These are phyloP conservation scores for Saccharomycopsis sp. DNA, from an alignment of 805 yeast species.

Conservation along the genomic window DNA sequence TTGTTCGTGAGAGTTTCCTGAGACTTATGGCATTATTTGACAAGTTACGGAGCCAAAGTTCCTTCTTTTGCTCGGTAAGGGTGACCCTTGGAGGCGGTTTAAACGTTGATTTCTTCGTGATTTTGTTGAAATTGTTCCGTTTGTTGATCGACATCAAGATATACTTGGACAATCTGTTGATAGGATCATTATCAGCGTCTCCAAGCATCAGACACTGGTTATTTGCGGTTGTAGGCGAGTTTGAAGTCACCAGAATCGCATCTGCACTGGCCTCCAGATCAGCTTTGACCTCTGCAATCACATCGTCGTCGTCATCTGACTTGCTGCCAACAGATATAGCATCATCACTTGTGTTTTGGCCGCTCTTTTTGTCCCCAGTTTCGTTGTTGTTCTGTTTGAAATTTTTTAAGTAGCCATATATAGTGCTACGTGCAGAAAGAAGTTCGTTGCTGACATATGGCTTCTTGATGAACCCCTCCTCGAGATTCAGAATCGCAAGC, in stretches of 20 bases:
- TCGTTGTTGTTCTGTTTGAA: conserved; percentile 19
- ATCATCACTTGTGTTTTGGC: conserved; percentile 15
- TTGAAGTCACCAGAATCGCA: neutral
- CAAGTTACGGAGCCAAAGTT: conserved; percentile 77
- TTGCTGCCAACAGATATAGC: neutral
- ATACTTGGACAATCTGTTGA: conserved; percentile 44
- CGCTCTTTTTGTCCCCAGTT: conserved; percentile 6
- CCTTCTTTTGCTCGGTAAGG: conserved; percentile 77
- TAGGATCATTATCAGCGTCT: conserved; percentile 23
- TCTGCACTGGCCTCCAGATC: neutral
- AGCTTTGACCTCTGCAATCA: neutral
- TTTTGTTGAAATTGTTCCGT: conserved; percentile 39
- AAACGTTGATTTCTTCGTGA: conserved; percentile 47
- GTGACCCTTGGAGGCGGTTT: conserved; percentile 88
- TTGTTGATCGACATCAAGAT: conserved; percentile 43
- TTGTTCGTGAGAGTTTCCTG: conserved; percentile 59
- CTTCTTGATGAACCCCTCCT: conserved; percentile 64
- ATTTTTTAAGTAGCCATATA: conserved; percentile 31
- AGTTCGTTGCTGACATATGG: conserved; percentile 62
- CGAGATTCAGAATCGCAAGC: conserved; percentile 48
- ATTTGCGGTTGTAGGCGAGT: neutral
- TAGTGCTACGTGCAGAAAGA: conserved; percentile 57
- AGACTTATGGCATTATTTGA: conserved; percentile 64
- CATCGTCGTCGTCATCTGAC: neutral
- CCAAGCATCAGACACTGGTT: neutral